Evolutionary conservation across 176 grass and related monocot species (phyloP).

Genomic region (Oryza punctata): DNA sequence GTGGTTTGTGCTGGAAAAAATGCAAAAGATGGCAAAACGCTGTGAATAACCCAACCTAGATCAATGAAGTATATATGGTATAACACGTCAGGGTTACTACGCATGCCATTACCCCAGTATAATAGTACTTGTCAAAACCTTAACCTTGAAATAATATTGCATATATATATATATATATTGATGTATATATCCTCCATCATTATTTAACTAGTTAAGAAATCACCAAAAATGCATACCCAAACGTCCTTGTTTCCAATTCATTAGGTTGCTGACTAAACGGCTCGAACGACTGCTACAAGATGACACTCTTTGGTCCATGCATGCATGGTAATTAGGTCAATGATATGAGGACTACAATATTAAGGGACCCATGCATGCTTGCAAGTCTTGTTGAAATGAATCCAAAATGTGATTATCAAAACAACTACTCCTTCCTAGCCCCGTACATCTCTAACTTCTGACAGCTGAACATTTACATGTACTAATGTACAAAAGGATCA

Average conservation of each 20-base stretch:
- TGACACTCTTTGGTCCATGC: background rate
- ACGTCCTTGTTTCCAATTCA: background rate
- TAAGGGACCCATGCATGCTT: background rate
- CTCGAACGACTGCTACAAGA: background rate
- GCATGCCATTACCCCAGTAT: too few species aligned
- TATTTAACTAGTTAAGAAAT: background rate
- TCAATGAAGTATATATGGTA: too few species aligned
- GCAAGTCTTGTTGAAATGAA: background rate
- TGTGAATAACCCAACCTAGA: background rate
- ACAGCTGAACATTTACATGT: constrained; percentile 46
- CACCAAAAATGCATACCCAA: background rate
- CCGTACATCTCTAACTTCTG: constrained; percentile 20
- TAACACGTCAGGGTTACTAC: too few species aligned
- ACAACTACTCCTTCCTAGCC: background rate
- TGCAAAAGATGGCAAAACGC: background rate
- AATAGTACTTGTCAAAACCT: background rate
- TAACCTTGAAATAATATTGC: background rate
- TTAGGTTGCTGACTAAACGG: background rate
- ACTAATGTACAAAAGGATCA: constrained; percentile 37
- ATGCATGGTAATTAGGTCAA: background rate
- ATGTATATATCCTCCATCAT: background rate
- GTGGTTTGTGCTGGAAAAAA: background rate
- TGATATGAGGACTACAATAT: background rate
- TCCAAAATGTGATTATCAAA: background rate
- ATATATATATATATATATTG: too few species aligned